Evolutionary conservation across 495 filamentous ascomycete species (phyloP).

Genomic region (Pyrenopolyporus hunteri): DNA sequence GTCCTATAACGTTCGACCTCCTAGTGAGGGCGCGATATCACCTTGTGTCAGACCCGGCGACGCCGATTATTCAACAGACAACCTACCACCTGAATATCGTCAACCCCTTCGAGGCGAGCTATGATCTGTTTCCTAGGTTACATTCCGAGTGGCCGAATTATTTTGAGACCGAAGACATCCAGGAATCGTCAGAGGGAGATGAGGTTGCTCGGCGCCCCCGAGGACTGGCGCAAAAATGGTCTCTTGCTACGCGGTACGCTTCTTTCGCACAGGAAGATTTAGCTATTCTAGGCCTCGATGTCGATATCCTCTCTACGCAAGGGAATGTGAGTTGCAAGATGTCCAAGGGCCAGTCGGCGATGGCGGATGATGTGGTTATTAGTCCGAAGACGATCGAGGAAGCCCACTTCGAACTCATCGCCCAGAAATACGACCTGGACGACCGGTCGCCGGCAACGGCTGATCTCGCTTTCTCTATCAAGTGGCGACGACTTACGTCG

Average conservation of each 20-base stretch:
- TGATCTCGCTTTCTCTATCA: constrained; percentile 75
- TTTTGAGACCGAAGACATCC: constrained; percentile 62
- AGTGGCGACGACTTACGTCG: constrained; percentile 67
- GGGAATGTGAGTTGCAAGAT: constrained; percentile 54
- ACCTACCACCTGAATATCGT: constrained; percentile 71
- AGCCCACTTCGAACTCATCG: constrained; percentile 70
- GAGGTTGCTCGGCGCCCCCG: constrained; percentile 31
- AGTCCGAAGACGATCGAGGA: constrained; percentile 69
- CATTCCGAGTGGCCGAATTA: constrained; percentile 87
- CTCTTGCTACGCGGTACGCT: constrained; percentile 69
- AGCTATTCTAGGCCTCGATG: constrained; percentile 65
- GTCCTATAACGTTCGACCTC: constrained; percentile 68
- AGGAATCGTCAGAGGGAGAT: constrained; percentile 35
- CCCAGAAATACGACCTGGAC: constrained; percentile 76
- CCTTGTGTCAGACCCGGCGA: constrained; percentile 79
- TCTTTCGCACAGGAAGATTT: constrained; percentile 78
- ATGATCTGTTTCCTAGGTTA: constrained; percentile 78
- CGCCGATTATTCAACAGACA: constrained; percentile 76
- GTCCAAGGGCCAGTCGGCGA: constrained; percentile 41
- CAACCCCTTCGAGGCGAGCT: constrained; percentile 86
- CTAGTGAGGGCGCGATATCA: constrained; percentile 76
- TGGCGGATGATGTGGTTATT: constrained; percentile 49
- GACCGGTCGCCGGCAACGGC: constrained; percentile 74
- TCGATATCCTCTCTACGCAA: constrained; percentile 60
- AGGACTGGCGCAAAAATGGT: constrained; percentile 84